phyloP scores from a whole-genome alignment of 2,329 filamentous ascomycete species.

The Camillea tinctor region DNA sequence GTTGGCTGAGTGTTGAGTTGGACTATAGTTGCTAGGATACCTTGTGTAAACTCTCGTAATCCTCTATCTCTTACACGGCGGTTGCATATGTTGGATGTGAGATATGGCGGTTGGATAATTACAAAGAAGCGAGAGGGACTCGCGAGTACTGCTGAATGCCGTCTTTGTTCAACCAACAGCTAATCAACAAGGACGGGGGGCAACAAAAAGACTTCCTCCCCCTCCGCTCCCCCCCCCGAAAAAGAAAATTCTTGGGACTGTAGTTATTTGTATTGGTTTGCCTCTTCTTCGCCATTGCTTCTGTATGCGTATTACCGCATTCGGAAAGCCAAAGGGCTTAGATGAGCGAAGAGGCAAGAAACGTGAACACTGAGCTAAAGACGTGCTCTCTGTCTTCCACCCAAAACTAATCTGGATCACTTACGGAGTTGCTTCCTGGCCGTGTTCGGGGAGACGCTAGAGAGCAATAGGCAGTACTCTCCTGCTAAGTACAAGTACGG shows the following conservation, averaged over 20 bases:
- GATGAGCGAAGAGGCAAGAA: slow-evolving; percentile 4
- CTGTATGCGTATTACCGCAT: slow-evolving; percentile 28
- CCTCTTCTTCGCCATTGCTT: slow-evolving; percentile 25
- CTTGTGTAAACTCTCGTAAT: background rate
- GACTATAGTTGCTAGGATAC: background rate
- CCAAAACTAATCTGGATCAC: slow-evolving; percentile 20
- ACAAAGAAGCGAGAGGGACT: slow-evolving; percentile 12
- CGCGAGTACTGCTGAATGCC: slow-evolving; percentile 16
- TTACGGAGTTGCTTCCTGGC: slow-evolving; percentile 18
- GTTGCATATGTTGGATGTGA: background rate
- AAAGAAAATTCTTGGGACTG: slow-evolving; percentile 26
- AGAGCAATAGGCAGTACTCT: slow-evolving; percentile 6
- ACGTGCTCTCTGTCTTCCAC: slow-evolving; percentile 6
- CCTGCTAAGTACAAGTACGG: slow-evolving; percentile 22
- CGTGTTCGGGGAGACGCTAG: slow-evolving; percentile 25
- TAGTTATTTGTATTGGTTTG: slow-evolving; percentile 30
- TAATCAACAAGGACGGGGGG: slow-evolving; percentile 13
- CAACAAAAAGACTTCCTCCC: slow-evolving; percentile 22
- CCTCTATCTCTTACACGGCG: background rate
- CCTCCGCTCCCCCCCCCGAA: slow-evolving; percentile 17
- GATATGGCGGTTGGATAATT: slow-evolving; percentile 6
- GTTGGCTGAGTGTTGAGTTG: background rate
- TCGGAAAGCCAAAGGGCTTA: slow-evolving; percentile 26
- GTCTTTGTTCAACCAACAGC: slow-evolving; percentile 28
- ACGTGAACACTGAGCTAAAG: slow-evolving; percentile 11